Evolutionary conservation across 2,329 filamentous ascomycete genomes (phyloP), one percentile per base, ranked within the genome.

Genomic region (Stemphylium beticola): DNA sequence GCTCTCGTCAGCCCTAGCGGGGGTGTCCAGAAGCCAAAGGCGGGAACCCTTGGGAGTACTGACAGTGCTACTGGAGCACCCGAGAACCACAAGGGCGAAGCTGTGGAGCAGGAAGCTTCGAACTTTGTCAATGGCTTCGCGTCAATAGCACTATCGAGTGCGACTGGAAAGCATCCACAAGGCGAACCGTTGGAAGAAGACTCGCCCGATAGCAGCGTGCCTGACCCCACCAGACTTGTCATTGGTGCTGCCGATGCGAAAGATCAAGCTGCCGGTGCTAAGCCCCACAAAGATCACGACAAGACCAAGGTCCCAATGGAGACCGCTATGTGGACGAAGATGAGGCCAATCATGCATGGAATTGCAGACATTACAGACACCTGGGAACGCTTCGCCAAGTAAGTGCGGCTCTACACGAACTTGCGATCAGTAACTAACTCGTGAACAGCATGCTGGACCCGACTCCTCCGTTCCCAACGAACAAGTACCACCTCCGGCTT

Each of bases 1-100:
- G 85, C 91, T 0, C 79, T 95, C 1, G 89, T 95, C 38, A 82
- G 88, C 59, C 78, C 81, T 31, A 85, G 82, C 54, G 91, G 91
- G 6, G 89, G 89, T 6, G 80, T 93, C 0, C 87, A 95, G 72
- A 93, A 89, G 65, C 91, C 91, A 0, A 85, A 86, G 45, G 84
- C 91, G 2, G 91, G 91, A 1, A 85, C 92, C 0, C 76, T 95
- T 0, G 91, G 89, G 0, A 92, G 88, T 17, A 84, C 87, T 24
- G 89, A 92, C 55, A 92, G 88, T 52, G 83, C 89, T 0, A 96
- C 91, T 0, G 92, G 91, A 1, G 91, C 91, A 0, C 88, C 91
- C 0, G 90, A 96, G 71, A 91, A 91, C 61, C 85, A 91, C 75
- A 88, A 91, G 69, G 91, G 92, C 22, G 91, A 95, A 71, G 90